A percentile compares a stretch with the other conserved stretches of the same genome.
phyloP scores from a whole-genome alignment of 2,329 filamentous ascomycete genomes.

The Fusarium decemcellulare region DNA sequence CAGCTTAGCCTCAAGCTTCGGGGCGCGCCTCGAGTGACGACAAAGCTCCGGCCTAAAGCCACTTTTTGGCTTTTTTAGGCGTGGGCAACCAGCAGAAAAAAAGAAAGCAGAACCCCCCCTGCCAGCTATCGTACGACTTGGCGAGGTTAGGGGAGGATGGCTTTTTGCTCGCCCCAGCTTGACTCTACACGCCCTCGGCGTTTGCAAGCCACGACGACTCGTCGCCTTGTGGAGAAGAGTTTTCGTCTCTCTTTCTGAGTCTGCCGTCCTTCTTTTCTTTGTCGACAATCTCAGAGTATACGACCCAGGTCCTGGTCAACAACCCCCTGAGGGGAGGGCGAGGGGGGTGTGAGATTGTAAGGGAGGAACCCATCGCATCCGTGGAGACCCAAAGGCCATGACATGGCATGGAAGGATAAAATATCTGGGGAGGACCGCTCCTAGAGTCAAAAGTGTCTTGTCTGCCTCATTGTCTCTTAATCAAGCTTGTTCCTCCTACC shows the following conservation, averaged over 20 bases:
- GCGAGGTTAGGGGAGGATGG: constrained; percentile 26
- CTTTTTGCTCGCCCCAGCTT: constrained; percentile 23
- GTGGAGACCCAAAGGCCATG: constrained; percentile 24
- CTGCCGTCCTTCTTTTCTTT: constrained; percentile 30
- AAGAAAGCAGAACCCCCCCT: constrained; percentile 22
- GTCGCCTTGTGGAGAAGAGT: constrained; percentile 47
- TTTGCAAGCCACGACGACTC: constrained; percentile 42
- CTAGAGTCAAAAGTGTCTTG: not conserved
- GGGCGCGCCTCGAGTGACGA: constrained; percentile 7
- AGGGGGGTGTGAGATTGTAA: constrained; percentile 29
- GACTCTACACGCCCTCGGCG: not conserved
- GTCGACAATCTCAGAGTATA: constrained; percentile 27
- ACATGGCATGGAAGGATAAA: constrained; percentile 37
- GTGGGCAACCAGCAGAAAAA: constrained; percentile 31
- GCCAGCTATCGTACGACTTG: constrained; percentile 45
- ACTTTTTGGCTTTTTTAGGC: constrained; percentile 4
- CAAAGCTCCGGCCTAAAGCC: constrained; percentile 7
- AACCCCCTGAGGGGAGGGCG: constrained; percentile 15
- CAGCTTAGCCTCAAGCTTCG: constrained; percentile 17
- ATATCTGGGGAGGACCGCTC: constrained; percentile 37
- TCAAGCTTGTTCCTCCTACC: not conserved
- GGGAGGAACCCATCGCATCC: not conserved
- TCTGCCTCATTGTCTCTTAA: constrained; percentile 13
- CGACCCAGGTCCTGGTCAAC: no score
- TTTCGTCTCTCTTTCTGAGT: constrained; percentile 22